Conservation (phyloP, 78 protist species). For the Chrysochromulina parva region DNA sequence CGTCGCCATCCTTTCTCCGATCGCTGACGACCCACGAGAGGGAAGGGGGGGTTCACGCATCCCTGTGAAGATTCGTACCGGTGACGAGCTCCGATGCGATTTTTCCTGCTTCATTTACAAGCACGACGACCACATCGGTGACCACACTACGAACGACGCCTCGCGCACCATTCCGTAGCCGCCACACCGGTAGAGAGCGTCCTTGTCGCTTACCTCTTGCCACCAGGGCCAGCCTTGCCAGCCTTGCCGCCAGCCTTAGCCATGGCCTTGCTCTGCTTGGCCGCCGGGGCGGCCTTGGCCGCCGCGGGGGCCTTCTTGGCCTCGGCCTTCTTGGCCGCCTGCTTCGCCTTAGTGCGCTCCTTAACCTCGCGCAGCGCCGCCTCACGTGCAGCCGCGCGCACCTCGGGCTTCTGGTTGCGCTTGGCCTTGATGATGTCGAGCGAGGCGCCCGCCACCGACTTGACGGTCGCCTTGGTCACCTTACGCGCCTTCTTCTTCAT, state of each 20-base stretch:
- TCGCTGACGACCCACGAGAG: too few species aligned
- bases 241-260: not conserved
- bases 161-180: too few species aligned
- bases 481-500: slow-evolving; percentile 44
- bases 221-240: too few species aligned
- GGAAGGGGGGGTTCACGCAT: too few species aligned
- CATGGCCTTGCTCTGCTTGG: not conserved
- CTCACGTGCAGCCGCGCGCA: slow-evolving; percentile 35
- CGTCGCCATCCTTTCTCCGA: too few species aligned
- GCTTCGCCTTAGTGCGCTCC: slow-evolving; percentile 22
- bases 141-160: too few species aligned
- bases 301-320: not conserved
- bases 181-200: too few species aligned
- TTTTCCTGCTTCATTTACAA: too few species aligned
- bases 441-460: slow-evolving; percentile 50
- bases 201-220: too few species aligned
- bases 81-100: too few species aligned
- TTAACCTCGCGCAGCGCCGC: slow-evolving; percentile 36
- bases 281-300: not conserved
- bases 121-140: too few species aligned
- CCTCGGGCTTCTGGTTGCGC: slow-evolving; percentile 31
- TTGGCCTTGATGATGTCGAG: slow-evolving; percentile 53
- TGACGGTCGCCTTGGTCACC: slow-evolving; percentile 30
- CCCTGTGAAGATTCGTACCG: too few species aligned
- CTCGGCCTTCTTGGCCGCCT: slow-evolving; percentile 26